Conservation (phyloP, 352 stramenopile species). For the Saprolegnia parasitica region DNA sequence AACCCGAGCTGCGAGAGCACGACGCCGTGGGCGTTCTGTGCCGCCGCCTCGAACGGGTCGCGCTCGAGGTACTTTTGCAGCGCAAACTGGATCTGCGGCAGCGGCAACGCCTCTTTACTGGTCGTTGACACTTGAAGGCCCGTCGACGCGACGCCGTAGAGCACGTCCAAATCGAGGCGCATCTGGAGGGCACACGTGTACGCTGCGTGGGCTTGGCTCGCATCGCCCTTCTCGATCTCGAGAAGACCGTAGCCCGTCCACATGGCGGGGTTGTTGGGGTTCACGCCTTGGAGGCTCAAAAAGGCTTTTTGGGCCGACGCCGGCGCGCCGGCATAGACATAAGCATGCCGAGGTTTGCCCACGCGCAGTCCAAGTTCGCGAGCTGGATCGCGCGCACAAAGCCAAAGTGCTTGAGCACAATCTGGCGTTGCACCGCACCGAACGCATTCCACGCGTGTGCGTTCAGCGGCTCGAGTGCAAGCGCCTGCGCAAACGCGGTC, state of each 20-base stretch:
- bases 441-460: constrained; percentile 76
- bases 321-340: constrained; percentile 40
- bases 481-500: constrained; percentile 43
- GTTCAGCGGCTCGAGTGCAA: constrained; percentile 44
- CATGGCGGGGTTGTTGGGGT: constrained; percentile 75
- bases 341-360: constrained; percentile 85
- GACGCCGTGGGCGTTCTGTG: constrained; percentile 63
- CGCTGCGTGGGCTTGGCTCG: constrained; percentile 53
- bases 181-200: constrained; percentile 77
- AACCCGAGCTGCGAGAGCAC: constrained; percentile 52
- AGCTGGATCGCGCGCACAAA: constrained; percentile 67
- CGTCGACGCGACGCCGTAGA: constrained; percentile 52
- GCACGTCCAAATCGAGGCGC: constrained; percentile 63
- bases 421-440: constrained; percentile 50
- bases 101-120: neutral
- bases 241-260: constrained; percentile 85
- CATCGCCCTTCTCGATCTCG: constrained; percentile 37
- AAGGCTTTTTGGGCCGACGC: constrained; percentile 68
- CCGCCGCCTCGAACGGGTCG: constrained; percentile 50
- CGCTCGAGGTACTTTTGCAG: constrained; percentile 77
- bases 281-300: constrained; percentile 76
- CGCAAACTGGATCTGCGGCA: constrained; percentile 58
- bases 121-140: constrained; percentile 32
- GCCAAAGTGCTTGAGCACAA: constrained; percentile 73
- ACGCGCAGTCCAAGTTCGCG: constrained; percentile 57